Percentiles rank a stretch among this genome's conserved stretches.
phyloP scores from a whole-genome alignment of 768 basidiomycete genomes.

The Tulasnella sp. region DNA sequence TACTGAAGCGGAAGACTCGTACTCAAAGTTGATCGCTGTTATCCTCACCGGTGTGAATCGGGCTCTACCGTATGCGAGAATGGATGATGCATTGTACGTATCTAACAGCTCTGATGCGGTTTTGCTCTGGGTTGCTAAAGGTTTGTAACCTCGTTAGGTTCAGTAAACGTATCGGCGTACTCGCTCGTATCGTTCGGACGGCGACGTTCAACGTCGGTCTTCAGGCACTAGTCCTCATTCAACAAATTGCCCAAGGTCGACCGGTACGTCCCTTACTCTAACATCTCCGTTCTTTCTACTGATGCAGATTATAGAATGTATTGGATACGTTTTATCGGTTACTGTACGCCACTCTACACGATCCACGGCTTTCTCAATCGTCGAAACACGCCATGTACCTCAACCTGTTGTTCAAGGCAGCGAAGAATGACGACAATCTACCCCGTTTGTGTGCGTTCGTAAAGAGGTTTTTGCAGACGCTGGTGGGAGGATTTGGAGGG shows the following conservation, averaged over 20 bases:
- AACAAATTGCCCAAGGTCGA: conserved; percentile 56
- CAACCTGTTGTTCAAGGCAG: conserved; percentile 80
- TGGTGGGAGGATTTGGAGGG: too few species aligned
- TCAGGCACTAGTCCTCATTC: conserved; percentile 80
- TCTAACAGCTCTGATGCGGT: not conserved
- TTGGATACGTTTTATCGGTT: conserved; percentile 48
- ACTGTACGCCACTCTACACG: conserved; percentile 80
- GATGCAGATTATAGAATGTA: conserved; percentile 23
- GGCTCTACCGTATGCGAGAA: conserved; percentile 81
- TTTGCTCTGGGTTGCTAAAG: not conserved
- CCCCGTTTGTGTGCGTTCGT: conserved; percentile 70
- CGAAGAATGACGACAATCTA: conserved; percentile 51
- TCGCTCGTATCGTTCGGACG: conserved; percentile 89
- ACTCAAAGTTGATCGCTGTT: conserved; percentile 76
- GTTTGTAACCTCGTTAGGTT: conserved; percentile 37
- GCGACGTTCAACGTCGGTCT: conserved; percentile 96
- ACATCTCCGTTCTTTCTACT: not conserved
- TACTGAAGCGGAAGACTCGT: conserved; percentile 60
- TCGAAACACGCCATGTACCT: conserved; percentile 96
- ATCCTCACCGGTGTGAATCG: conserved; percentile 91
- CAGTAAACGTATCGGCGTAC: conserved; percentile 75
- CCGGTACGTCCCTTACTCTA: conserved; percentile 42
- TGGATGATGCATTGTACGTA: conserved; percentile 40
- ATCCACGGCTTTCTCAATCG: conserved; percentile 63
- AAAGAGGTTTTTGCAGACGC: conserved; percentile 68